Evolutionary conservation across 306 rosid genomes (phyloP).

Genomic region (Neltuma alba): DNA sequence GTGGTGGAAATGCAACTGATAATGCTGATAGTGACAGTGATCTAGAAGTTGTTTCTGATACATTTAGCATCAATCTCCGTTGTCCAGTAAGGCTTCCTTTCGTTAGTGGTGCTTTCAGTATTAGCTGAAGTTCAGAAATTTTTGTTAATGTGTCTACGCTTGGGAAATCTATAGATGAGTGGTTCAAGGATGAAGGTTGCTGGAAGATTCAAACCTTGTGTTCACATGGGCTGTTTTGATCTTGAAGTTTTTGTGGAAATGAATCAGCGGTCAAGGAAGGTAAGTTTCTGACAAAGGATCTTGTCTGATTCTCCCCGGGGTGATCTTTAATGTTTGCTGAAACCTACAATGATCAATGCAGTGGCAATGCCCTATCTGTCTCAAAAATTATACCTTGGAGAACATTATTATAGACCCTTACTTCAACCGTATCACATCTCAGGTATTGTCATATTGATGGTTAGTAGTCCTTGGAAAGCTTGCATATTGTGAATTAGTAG

Average conservation of each 20-base stretch:
- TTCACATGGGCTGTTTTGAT: conserved; percentile 96
- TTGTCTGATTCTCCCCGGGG: background rate
- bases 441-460: conserved; percentile 53
- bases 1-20: conserved; percentile 81
- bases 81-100: conserved; percentile 82
- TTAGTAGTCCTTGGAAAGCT: conserved; percentile 18
- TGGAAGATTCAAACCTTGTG: conserved; percentile 96
- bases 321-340: conserved; percentile 29
- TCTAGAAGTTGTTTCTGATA: conserved; percentile 94
- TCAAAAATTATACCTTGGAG: conserved; percentile 89
- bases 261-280: conserved; percentile 98
- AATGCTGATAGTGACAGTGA: conserved; percentile 94
- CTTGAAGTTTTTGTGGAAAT: conserved; percentile 96
- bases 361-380: conserved; percentile 99
- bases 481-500: conserved; percentile 6
- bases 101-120: background rate
- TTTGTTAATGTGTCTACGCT: conserved; percentile 1
- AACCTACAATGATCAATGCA: conserved; percentile 59
- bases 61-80: conserved; percentile 79
- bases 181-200: conserved; percentile 99
- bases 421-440: conserved; percentile 76
- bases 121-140: conserved; percentile 5
- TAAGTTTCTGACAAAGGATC: conserved; percentile 39
- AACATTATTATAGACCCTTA: conserved; percentile 87
- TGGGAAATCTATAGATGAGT: conserved; percentile 73